Evolutionary conservation across 495 filamentous ascomycete species (phyloP), one percentile per base, ranked within the genome.

Genomic region (Hypoxylon fragiforme): DNA sequence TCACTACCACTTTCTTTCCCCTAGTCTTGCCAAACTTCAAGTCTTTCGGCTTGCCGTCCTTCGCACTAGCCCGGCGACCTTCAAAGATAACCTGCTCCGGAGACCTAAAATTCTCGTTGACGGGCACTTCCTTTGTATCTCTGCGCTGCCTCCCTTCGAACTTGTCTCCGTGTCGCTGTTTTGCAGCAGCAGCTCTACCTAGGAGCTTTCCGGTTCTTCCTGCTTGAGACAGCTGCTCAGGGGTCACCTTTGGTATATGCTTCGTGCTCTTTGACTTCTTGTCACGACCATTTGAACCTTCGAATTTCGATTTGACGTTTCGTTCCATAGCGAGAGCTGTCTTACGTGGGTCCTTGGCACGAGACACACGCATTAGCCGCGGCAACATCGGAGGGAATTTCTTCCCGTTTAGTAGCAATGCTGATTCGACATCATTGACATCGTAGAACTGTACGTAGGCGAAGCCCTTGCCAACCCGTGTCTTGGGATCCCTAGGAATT

Each of bases 361-460:
- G 85, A 3, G 79, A 83, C 42, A 99, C 92, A 26, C 95, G 86
- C 8, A 99, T 77, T 50, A 86, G 85, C 6, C 95, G 84, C 24
- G 95, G 94, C 9, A 97, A 80, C 78, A 96, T 84, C 0, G 92
- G 92, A 7, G 91, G 91, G 69, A 91, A 97, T 54, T 89, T 92
- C 79, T 97, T 95, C 24, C 83, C 92, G 55, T 95, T 81, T 53
- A 90, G 80, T 22, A 94, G 77, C 7, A 99, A 77, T 1, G 95
- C 92, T 24, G 87, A 82, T 66, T 99, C 95, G 19, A 97, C 92
- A 13, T 84, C 75, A 65, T 92, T 96, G 19, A 75, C 78, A 60
- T 97, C 89, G 65, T 82, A 76, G 70, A 97, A 99, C 63, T 99
- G 95, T 26, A 99, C 91, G 62, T 99, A 99, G 15, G 95, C 95